Percentiles rank a stretch among this genome's conserved stretches.
Conservation (phyloP, 2,329 filamentous ascomycete species). For the Dactylellina sp. region DNA sequence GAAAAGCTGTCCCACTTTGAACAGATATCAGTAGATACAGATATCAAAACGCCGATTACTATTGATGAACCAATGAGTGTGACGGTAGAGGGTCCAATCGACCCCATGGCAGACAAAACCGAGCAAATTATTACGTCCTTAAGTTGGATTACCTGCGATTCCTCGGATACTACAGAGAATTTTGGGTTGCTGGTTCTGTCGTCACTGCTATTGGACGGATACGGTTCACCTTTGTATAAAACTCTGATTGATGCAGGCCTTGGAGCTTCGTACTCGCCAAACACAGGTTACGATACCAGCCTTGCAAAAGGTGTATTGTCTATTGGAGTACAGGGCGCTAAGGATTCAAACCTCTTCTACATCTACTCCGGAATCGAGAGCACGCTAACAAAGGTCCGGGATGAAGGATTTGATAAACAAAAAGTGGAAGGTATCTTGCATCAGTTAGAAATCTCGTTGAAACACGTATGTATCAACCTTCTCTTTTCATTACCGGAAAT, state of each 20-base stretch:
- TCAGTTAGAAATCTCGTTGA: slow-evolving; percentile 89
- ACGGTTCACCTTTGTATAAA: slow-evolving; percentile 91
- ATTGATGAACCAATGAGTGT: slow-evolving; percentile 77
- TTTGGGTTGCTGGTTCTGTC: slow-evolving; percentile 87
- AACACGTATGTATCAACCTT: slow-evolving; percentile 64
- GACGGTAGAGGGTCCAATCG: slow-evolving; percentile 81
- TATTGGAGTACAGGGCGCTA: slow-evolving; percentile 89
- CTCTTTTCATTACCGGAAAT: background rate
- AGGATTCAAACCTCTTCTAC: slow-evolving; percentile 79
- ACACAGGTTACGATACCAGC: slow-evolving; percentile 88
- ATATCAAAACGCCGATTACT: slow-evolving; percentile 80
- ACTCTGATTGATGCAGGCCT: slow-evolving; percentile 89
- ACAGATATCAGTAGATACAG: slow-evolving; percentile 75
- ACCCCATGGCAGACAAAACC: slow-evolving; percentile 85
- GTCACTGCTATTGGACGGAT: slow-evolving; percentile 88
- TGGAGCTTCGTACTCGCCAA: slow-evolving; percentile 92
- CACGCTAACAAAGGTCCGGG: slow-evolving; percentile 76
- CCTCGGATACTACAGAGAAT: slow-evolving; percentile 83
- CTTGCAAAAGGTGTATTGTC: slow-evolving; percentile 85
- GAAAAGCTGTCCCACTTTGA: slow-evolving; percentile 79
- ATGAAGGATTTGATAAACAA: slow-evolving; percentile 84
- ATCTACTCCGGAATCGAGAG: slow-evolving; percentile 79
- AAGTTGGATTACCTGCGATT: slow-evolving; percentile 90
- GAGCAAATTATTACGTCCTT: slow-evolving; percentile 94
- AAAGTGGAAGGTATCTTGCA: slow-evolving; percentile 96